Conservation (phyloP, 2,329 filamentous ascomycete genomes). For the Pseudogymnoascus pannorum region DNA sequence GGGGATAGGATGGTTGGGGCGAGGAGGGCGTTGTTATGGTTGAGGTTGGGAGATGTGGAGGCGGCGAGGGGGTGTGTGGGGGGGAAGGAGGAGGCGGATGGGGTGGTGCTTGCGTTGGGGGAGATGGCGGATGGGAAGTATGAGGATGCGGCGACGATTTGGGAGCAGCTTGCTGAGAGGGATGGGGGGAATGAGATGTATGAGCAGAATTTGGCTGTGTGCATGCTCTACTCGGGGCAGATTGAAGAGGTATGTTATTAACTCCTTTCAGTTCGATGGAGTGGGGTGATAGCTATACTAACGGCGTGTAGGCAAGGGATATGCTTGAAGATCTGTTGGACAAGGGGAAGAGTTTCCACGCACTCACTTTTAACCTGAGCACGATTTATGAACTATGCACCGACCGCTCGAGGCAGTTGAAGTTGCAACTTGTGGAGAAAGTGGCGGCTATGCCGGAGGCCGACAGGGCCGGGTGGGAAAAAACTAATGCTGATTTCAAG, state of each 20-base stretch:
- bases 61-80: constrained; percentile 43
- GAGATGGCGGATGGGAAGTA: constrained; percentile 75
- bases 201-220: constrained; percentile 76
- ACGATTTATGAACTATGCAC: constrained; percentile 91
- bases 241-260: constrained; percentile 55
- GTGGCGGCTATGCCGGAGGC: constrained; percentile 54
- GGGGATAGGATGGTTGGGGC: constrained; percentile 37
- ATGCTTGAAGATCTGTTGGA: constrained; percentile 61
- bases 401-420: constrained; percentile 63
- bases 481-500: constrained; percentile 68
- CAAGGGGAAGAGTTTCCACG: constrained; percentile 61
- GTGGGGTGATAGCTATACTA: constrained; percentile 15
- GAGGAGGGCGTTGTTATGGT: constrained; percentile 59
- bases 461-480: constrained; percentile 57
- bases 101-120: constrained; percentile 59
- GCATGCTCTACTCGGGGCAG: constrained; percentile 70
- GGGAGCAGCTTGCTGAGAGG: constrained; percentile 44
- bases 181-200: constrained; percentile 56
- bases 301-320: constrained; percentile 49
- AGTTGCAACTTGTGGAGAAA: constrained; percentile 62
- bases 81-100: constrained; percentile 24
- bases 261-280: neutral
- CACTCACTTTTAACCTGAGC: constrained; percentile 78
- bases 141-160: constrained; percentile 52
- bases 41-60: constrained; percentile 70